Evolutionary conservation across 2,329 filamentous ascomycete species (phyloP).

Genomic region (Biscogniauxia mediterranea): DNA sequence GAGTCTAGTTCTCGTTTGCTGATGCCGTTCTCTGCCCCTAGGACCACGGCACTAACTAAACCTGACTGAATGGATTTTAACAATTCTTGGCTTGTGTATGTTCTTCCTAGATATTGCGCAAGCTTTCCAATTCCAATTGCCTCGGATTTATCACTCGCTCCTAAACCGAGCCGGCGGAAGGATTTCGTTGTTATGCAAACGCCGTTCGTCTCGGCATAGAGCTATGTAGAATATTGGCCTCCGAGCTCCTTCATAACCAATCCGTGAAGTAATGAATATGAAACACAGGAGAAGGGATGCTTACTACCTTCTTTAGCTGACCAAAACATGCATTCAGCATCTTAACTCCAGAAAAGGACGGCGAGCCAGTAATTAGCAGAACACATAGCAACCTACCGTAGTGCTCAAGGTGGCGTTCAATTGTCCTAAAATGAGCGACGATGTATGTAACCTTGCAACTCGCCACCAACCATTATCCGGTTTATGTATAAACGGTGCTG

Average conservation of each 20-base stretch:
- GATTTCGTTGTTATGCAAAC: too few relatives aligned
- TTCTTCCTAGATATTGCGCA: too few relatives aligned
- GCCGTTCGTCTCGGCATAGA: too few relatives aligned
- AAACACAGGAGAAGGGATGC: background rate
- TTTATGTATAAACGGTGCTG: background rate
- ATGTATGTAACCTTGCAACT: background rate
- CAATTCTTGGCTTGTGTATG: too few relatives aligned
- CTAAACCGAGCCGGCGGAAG: too few relatives aligned
- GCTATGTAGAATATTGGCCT: background rate
- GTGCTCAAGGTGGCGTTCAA: background rate
- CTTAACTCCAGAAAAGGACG: background rate
- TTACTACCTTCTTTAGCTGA: background rate
- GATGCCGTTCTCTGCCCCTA: too few relatives aligned
- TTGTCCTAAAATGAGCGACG: background rate
- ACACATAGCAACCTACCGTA: background rate
- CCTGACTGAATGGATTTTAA: too few relatives aligned
- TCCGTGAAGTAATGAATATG: background rate
- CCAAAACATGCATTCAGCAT: background rate
- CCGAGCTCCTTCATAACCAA: background rate
- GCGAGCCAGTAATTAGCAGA: background rate
- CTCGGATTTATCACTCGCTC: too few relatives aligned
- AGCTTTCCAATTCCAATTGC: too few relatives aligned
- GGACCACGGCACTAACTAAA: too few relatives aligned
- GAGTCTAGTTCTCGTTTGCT: too few relatives aligned
- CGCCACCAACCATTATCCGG: background rate